Percentiles rank a stretch among this genome's conserved stretches.
Evolutionary conservation across 169 alveolate genomes (phyloP).

Genomic region (Eimeria praecox): DNA sequence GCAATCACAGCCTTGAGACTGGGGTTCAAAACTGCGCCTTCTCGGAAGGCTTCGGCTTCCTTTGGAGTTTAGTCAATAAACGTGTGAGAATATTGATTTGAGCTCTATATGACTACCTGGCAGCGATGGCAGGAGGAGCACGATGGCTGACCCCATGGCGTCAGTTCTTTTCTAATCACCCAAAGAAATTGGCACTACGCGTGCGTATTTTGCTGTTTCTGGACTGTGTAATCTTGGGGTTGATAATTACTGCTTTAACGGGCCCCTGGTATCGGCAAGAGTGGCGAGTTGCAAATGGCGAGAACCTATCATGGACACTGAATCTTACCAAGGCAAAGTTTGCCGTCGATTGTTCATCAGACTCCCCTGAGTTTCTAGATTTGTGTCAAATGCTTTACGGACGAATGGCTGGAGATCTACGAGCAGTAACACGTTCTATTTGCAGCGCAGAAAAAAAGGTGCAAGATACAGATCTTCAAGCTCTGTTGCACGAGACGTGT

Average conservation of each 20-base stretch:
- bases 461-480: constrained; percentile 36
- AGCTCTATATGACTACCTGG: no score
- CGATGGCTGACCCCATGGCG: not conserved
- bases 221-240: constrained; percentile 16
- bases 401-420: constrained; percentile 41
- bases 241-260: not conserved
- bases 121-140: constrained; percentile 3
- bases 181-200: constrained; percentile 13
- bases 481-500: constrained; percentile 31
- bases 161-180: constrained; percentile 35
- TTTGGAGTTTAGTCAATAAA: no score
- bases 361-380: constrained; percentile 43
- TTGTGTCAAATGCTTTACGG: constrained; percentile 28
- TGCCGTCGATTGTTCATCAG: constrained; percentile 48
- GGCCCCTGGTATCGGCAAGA: constrained; percentile 52
- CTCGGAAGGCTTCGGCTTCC: no score
- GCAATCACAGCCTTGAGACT: no score
- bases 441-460: constrained; percentile 37
- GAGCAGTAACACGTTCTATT: constrained; percentile 45
- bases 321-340: constrained; percentile 20
- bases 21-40: no score
- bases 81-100: no score
- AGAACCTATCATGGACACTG: constrained; percentile 46
- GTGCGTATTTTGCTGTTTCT: constrained; percentile 1
- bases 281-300: constrained; percentile 51